A percentile compares a stretch with the other conserved stretches of the same genome.
phyloP scores from a whole-genome alignment of 257 asterid genomes.

The Lycium barbarum region DNA sequence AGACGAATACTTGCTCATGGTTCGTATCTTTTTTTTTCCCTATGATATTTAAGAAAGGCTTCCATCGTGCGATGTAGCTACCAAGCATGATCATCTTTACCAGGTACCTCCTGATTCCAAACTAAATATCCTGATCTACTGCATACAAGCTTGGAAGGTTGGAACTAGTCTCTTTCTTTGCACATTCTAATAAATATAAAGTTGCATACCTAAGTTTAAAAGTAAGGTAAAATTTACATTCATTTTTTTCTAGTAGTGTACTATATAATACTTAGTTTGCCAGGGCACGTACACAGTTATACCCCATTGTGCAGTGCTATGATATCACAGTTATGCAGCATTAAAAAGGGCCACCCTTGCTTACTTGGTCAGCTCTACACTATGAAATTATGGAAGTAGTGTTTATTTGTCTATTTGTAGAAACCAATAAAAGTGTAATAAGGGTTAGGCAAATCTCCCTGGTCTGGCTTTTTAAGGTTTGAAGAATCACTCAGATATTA shows the following conservation, averaged over 20 bases:
- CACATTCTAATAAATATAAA: not conserved
- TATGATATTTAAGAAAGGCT: slow-evolving; percentile 52
- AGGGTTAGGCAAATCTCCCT: too few relatives aligned
- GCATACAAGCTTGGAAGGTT: not conserved
- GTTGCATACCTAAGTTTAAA: not conserved
- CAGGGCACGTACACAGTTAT: not conserved
- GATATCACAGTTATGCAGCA: not conserved
- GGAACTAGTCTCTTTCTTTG: not conserved
- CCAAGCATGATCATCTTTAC: slow-evolving; percentile 72
- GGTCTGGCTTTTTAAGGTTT: too few relatives aligned
- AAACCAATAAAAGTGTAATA: not conserved
- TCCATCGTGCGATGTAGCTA: slow-evolving; percentile 72
- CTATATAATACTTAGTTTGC: not conserved
- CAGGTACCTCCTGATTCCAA: not conserved
- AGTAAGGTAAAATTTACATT: not conserved
- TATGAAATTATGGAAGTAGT: not conserved
- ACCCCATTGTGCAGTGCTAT: not conserved
- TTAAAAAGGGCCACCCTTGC: not conserved
- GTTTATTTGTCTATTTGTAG: not conserved
- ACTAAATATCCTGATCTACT: too few relatives aligned
- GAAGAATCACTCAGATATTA: not conserved
- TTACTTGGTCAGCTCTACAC: not conserved
- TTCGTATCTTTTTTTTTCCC: not conserved
- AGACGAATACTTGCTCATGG: not conserved
- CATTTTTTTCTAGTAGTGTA: not conserved